Conservation (phyloP, 352 stramenopile species). For the Globisporangium acanthophoron region DNA sequence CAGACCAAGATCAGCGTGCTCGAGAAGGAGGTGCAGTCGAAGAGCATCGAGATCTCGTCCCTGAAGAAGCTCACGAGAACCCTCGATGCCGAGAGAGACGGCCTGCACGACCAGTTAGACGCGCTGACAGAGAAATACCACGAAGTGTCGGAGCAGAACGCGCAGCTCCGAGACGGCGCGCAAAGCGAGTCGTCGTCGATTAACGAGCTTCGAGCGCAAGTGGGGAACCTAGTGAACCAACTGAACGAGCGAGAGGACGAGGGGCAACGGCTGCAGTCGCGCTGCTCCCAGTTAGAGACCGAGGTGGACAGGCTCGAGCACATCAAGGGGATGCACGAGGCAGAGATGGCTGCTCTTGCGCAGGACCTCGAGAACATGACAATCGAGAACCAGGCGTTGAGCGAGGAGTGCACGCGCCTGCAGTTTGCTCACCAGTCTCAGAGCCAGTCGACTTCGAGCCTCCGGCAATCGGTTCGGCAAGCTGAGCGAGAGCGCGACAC, state of each 20-base stretch:
- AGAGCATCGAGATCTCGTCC: slow-evolving; percentile 43
- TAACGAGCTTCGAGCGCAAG: slow-evolving; percentile 48
- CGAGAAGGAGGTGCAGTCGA: slow-evolving; percentile 35
- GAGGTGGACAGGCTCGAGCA: slow-evolving; percentile 54
- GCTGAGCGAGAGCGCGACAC: slow-evolving; percentile 63
- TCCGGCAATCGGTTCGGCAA: slow-evolving; percentile 56
- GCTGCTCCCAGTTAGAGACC: slow-evolving; percentile 38
- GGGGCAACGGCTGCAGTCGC: slow-evolving; percentile 30
- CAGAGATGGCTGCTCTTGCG: slow-evolving; percentile 51
- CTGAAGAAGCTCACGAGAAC: slow-evolving; percentile 66
- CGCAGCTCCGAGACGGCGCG: slow-evolving; percentile 30
- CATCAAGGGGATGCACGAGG: slow-evolving; percentile 58
- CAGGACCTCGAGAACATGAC: slow-evolving; percentile 88
- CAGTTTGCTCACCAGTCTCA: slow-evolving; percentile 48
- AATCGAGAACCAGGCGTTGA: slow-evolving; percentile 82
- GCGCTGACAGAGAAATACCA: slow-evolving; percentile 65
- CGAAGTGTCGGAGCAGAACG: slow-evolving; percentile 45
- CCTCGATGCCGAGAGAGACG: slow-evolving; percentile 71
- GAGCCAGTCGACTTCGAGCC: slow-evolving; percentile 39
- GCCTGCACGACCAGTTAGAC: slow-evolving; percentile 64
- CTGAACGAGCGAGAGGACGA: slow-evolving; percentile 50
- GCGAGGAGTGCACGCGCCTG: slow-evolving; percentile 64
- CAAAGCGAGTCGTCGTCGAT: slow-evolving; percentile 27
- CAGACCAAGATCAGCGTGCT: slow-evolving; percentile 38
- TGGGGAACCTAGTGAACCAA: slow-evolving; percentile 50